Conservation (phyloP, 306 rosid species). For the Quillaja saponaria region DNA sequence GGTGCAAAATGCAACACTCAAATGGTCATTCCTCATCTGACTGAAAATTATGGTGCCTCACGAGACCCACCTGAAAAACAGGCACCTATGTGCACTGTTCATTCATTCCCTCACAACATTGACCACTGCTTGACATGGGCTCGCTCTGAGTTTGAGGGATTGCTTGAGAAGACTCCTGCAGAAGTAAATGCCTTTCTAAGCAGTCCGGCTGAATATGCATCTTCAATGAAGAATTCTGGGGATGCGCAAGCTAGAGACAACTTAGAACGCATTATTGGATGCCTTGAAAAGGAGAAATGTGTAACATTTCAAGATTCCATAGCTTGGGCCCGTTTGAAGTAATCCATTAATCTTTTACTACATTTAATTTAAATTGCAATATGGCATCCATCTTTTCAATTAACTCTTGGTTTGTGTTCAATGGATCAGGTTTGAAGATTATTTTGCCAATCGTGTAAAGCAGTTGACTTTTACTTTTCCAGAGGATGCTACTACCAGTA, state of each 20-base stretch:
- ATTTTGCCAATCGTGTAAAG: conserved; percentile 52
- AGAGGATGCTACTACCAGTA: conserved; percentile 62
- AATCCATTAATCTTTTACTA: conserved; percentile 1
- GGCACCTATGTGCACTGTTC: conserved; percentile 70
- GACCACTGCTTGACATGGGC: conserved; percentile 74
- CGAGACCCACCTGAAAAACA: conserved; percentile 70
- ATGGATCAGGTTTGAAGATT: conserved; percentile 57
- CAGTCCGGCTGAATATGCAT: conserved; percentile 48
- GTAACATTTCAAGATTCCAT: conserved; percentile 54
- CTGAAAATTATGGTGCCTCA: conserved; percentile 68
- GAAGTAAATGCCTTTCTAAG: conserved; percentile 58
- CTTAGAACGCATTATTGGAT: conserved; percentile 57
- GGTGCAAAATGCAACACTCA: conserved; percentile 72
- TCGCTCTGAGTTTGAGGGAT: conserved; percentile 67
- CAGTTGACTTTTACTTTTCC: conserved; percentile 62
- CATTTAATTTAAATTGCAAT: no score
- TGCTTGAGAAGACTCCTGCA: conserved; percentile 63
- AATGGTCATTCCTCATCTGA: conserved; percentile 66
- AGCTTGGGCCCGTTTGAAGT: conserved; percentile 63
- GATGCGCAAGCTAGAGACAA: conserved; percentile 67
- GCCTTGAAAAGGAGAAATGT: conserved; percentile 58
- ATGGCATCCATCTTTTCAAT: not conserved
- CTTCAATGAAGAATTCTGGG: conserved; percentile 50
- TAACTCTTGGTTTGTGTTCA: not conserved
- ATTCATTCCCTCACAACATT: conserved; percentile 64